phyloP scores from a whole-genome alignment of 2,329 filamentous ascomycete species.

The Diplodia seriata region DNA sequence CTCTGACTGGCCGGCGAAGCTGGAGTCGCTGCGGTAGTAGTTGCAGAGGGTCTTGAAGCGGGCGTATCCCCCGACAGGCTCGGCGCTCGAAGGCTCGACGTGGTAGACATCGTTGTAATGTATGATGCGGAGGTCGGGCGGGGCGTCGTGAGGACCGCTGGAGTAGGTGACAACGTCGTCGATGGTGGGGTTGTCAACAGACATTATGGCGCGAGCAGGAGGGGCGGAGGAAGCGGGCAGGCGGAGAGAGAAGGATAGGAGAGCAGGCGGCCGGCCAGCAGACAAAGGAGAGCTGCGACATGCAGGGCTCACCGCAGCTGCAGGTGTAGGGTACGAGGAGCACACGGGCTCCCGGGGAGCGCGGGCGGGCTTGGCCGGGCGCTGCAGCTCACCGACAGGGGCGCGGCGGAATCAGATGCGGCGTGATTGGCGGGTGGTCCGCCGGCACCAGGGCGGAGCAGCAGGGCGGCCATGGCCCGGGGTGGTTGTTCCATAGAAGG shows the following conservation, averaged over 20 bases:
- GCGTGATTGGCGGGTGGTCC: slow-evolving; percentile 10
- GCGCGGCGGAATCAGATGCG: slow-evolving; percentile 9
- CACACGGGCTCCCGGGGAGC: slow-evolving; percentile 1
- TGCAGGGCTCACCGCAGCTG: slow-evolving; percentile 30
- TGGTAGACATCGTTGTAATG: slow-evolving; percentile 98
- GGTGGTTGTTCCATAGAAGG: neutral
- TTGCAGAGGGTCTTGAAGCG: slow-evolving; percentile 81
- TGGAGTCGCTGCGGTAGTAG: slow-evolving; percentile 70
- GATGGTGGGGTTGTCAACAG: slow-evolving; percentile 37
- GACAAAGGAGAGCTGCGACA: slow-evolving; percentile 23
- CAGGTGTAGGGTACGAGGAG: slow-evolving; percentile 20
- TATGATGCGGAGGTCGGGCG: slow-evolving; percentile 78
- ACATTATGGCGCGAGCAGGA: slow-evolving; percentile 8
- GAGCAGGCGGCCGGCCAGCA: neutral
- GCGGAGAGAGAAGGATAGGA: neutral
- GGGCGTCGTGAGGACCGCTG: slow-evolving; percentile 51
- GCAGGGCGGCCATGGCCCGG: slow-evolving; percentile 10
- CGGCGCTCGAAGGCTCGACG: slow-evolving; percentile 74
- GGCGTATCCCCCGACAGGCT: slow-evolving; percentile 81
- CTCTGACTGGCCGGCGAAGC: slow-evolving; percentile 68
- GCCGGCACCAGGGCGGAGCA: neutral
- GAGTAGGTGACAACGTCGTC: slow-evolving; percentile 52
- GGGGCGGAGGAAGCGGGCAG: neutral
- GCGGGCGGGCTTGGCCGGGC: slow-evolving; percentile 25
- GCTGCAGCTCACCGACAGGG: slow-evolving; percentile 24